Evolutionary conservation across 139 green algal genomes (phyloP), one percentile per base, ranked within the genome.

Genomic region (Chlorella sp.): DNA sequence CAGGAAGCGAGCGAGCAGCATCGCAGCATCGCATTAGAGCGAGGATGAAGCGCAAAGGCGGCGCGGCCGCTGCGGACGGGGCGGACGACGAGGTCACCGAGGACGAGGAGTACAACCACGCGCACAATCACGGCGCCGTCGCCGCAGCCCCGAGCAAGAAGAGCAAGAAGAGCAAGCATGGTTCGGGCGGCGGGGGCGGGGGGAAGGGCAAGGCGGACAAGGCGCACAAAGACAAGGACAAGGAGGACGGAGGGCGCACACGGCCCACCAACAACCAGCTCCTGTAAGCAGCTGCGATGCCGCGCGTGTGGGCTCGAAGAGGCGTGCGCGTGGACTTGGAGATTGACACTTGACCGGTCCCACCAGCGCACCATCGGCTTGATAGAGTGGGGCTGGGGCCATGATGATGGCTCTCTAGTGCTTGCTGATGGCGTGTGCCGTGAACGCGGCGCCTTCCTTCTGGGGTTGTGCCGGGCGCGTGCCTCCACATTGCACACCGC

Each of bases 261-360:
- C 73, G 92, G 31, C 93, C 92, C 0, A 97, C 93, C 22, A 97
- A 97, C 78, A 97, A 97, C 67, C 92, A 97, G 75, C 78, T 97
- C 5, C 82, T 97, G 91, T 95, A 62, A 90, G 89, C 83, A 20
- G n/a, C n/a, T n/a, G n/a, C n/a, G n/a, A n/a, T n/a, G n/a, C n/a
- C n/a, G n/a, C n/a, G n/a, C n/a, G n/a, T n/a, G n/a, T n/a, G n/a
- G n/a, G n/a, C n/a, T n/a, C n/a, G n/a, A n/a, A n/a, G n/a, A n/a
- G n/a, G n/a, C n/a, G n/a, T n/a, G n/a, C n/a, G n/a, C n/a, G n/a
- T n/a, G n/a, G n/a, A n/a, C n/a, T n/a, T n/a, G n/a, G n/a, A n/a
- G n/a, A n/a, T n/a, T n/a, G n/a, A n/a, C n/a, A n/a, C n/a, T n/a
- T n/a, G n/a, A n/a, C n/a, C n/a, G n/a, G n/a, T n/a, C n/a, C n/a